Base-by-base conservation (phyloP, 345 rosid species). In the Gossypium turneri region DNA sequence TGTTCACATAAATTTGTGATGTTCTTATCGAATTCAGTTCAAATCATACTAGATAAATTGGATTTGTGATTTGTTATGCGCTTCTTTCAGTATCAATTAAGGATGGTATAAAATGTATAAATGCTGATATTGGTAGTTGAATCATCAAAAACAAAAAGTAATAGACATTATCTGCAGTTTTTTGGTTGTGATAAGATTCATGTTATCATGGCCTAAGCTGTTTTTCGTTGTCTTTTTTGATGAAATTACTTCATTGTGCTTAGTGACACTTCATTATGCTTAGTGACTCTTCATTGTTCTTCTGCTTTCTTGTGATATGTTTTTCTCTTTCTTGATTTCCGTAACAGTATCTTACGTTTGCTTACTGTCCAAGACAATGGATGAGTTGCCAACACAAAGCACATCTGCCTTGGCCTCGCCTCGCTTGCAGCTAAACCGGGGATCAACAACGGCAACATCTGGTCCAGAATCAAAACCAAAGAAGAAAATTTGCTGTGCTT, bases 401-500 rank as follows among this genome's bases (percentile, higher is more conserved):
- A 79, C 89, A 64, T 75, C 90, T 13, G 67, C 89, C 48, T 66
- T 85, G 74, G 78, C 80, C 56, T 52, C 83, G 76, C 66, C 88
- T 44, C 76, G 70, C 60, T 62, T 88, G 48, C 82, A 75, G 78
- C 82, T 80, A 72, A 87, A 62, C 53, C 87, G 85, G 67, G 89
- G 70, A 2, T 73, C 83, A 29, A 45, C 71, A 3, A 48, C 48
- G 8, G 43, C 78, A 59, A 29, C 83, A 65, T 12, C 86, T 12
- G 81, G 64, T 25, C 56, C 83, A 0, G 91, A 77, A 57, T 72
- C 94, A 67, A 91, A 91, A 78, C 94, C 98, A 27, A 91, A 88
- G 84, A 93, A 88, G 92, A 94, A 81, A 85, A 92, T 94, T 71
- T 94, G 97, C 38, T 92, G 97, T 76, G 97, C 98, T 59, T 94